Base-by-base conservation (phyloP, 2,329 filamentous ascomycete species). In the Fusarium multiceps region DNA sequence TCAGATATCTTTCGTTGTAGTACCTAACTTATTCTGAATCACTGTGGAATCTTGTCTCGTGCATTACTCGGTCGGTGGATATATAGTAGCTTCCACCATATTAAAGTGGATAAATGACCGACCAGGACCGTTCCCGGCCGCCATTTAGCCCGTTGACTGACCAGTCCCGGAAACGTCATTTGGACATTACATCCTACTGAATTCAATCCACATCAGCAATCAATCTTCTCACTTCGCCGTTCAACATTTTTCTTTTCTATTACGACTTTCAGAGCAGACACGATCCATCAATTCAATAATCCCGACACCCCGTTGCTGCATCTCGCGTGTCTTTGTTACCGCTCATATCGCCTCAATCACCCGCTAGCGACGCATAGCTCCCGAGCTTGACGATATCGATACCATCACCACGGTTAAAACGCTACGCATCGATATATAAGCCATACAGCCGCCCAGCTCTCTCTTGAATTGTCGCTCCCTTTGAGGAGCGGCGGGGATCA, bases 141-240 rank as follows among this genome's bases (percentile, higher is more conserved):
- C 32, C 49, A 61, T 59, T 71, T 69, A 66, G 62, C 66, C 64
- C 53, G 50, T 63, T 25, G 49, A 63, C 60, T 65, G 64, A 66
- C 55, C 34, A 58, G 63, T 43, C 42, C 28, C 21, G 13, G 30
- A 75, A 71, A 75, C 73, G 73, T 75, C 73, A 75, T 75, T 74
- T 66, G 45, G 49, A 64, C 68, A 48, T 53, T 46, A 42, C 59
- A 63, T 56, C 67, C 30, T 50, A 30, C 61, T 18, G 34, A 59
- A 64, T 60, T 71, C 60, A 64, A 66, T 49, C 64, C 58, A 55
- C 64, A 64, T 66, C 64, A 66, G 40, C 53, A 61, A 55, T 50
- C 63, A 47, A 46, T 61, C 45, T 37, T 28, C 28, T 42, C 63
- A 32, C 47, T 21, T 58, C 46, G 48, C 43, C 47, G 47, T 47